Evolutionary conservation across 768 basidiomycete genomes (phyloP).

Genomic region (Suillus luteus): DNA sequence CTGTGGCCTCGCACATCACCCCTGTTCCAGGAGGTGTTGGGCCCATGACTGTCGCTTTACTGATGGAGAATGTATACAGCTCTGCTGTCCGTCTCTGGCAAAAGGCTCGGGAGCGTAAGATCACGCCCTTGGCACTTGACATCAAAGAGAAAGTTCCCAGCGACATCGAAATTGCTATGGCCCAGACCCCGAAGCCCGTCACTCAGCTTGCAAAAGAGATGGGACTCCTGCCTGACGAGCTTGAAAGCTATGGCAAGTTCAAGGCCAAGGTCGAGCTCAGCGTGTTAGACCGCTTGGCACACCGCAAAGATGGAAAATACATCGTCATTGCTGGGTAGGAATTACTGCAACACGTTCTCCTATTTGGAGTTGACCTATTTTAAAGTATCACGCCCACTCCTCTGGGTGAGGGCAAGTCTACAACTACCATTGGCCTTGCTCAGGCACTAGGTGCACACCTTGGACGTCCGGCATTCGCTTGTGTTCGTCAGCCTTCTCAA

Average conservation of each 20-base stretch:
- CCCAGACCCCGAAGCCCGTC: slow-evolving; percentile 91
- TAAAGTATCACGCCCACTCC: slow-evolving; percentile 92
- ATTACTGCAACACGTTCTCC: neutral
- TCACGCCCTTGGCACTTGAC: slow-evolving; percentile 79
- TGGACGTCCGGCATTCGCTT: slow-evolving; percentile 90
- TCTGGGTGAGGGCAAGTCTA: slow-evolving; percentile 97
- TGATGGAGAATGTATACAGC: slow-evolving; percentile 92
- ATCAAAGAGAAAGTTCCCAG: slow-evolving; percentile 87
- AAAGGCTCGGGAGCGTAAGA: slow-evolving; percentile 59
- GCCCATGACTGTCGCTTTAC: slow-evolving; percentile 99
- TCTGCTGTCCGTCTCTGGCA: slow-evolving; percentile 85
- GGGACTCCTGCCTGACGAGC: slow-evolving; percentile 80
- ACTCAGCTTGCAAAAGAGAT: slow-evolving; percentile 84
- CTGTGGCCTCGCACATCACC: slow-evolving; percentile 87
- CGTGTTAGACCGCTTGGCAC: slow-evolving; percentile 79
- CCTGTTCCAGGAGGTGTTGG: slow-evolving; percentile 99
- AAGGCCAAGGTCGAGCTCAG: slow-evolving; percentile 96
- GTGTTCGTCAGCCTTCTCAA: slow-evolving; percentile 97
- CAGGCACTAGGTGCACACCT: slow-evolving; percentile 96
- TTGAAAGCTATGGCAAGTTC: slow-evolving; percentile 93
- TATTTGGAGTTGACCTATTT: slow-evolving; percentile 18
- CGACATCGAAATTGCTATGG: slow-evolving; percentile 95
- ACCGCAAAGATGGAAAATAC: slow-evolving; percentile 93
- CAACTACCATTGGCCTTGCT: slow-evolving; percentile 94
- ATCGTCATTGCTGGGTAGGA: slow-evolving; percentile 89